These are phyloP conservation scores for Cetraspora pellucida DNA, from an alignment of 192 early-diverging fungal genomes.

Conservation along the genomic window DNA sequence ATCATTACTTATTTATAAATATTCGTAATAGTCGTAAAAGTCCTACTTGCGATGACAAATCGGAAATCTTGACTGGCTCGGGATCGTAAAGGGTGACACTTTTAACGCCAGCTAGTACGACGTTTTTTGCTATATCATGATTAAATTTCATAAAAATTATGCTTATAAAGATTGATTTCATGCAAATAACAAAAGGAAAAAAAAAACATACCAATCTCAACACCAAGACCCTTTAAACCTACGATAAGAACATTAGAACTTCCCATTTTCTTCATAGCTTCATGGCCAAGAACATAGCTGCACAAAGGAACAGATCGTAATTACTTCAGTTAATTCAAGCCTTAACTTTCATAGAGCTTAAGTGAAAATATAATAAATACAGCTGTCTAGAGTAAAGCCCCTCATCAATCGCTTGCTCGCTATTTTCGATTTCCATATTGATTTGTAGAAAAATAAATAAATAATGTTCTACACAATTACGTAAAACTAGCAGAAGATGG, in stretches of 20 bases:
- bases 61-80: slow-evolving; percentile 68
- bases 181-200: background rate
- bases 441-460: too few species aligned
- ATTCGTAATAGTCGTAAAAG: background rate
- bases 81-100: slow-evolving; percentile 95
- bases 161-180: background rate
- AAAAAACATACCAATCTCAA: slow-evolving; percentile 83
- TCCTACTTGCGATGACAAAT: slow-evolving; percentile 85
- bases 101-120: slow-evolving; percentile 98
- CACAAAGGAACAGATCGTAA: background rate
- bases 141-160: background rate
- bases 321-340: background rate
- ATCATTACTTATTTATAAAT: background rate
- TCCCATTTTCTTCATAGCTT: slow-evolving; percentile 99
- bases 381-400: slow-evolving; percentile 97
- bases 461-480: too few species aligned
- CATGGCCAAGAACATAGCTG: slow-evolving; percentile 90
- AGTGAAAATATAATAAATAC: slow-evolving; percentile 63
- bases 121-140: slow-evolving; percentile 82
- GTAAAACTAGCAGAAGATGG: too few species aligned
- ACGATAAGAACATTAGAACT: slow-evolving; percentile 94
- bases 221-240: slow-evolving; percentile 94
- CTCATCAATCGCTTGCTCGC: slow-evolving; percentile 79
- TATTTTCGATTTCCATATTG: slow-evolving; percentile 51
- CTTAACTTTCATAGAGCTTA: slow-evolving; percentile 6